Base-by-base conservation (phyloP, 805 yeast species). In the Pichia heedii region DNA sequence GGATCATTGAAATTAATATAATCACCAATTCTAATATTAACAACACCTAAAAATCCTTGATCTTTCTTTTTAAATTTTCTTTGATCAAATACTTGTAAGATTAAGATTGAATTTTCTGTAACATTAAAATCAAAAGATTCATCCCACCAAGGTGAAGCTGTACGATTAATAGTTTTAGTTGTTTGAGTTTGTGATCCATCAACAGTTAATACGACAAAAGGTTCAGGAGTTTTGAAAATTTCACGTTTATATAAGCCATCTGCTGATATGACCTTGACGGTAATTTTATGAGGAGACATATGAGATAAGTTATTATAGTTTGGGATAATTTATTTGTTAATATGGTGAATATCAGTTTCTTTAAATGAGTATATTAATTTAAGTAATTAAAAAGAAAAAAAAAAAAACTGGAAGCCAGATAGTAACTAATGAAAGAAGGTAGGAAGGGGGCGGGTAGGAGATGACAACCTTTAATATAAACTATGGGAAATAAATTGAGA, bases 61-160 rank as follows among this genome's bases (percentile, higher is more conserved):
- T 93, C 98, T 74, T 88, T 89, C 78, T 87, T 88, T 63, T 93
- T 93, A 69, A 93, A 93, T 65, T 93, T 93, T 62, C 88, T 89
- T 62, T 90, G 97, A 63, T 93, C 97, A 65, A 93, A 93, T 8
- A 93, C 93, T 63, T 93, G 97, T 49, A 93, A 78, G 13, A 90
- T 95, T 41, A 93, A 69, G 36, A 89, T 84, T 9, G 95, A 83
- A 57, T 83, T 83, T 56, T 84, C 95, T 40, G 71, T 75, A 34
- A 81, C 84, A 42, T 73, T 74, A 64, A 93, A 88, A 44, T 76
- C 76, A 58, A 90, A 93, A 2, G 84, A 69, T 65, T 93, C 96
- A 65, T 93, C 89, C 99, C 99, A 93, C 66, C 89, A 93, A 11
- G 99, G 99, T 57, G 93, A 87, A 54, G 90, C 69, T 3, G 97